A percentile compares a stretch with the other conserved stretches of the same genome.
These are phyloP conservation scores for Aaosphaeria pasadenensis DNA, from an alignment of 2,329 filamentous ascomycete species.

Conservation along the genomic window DNA sequence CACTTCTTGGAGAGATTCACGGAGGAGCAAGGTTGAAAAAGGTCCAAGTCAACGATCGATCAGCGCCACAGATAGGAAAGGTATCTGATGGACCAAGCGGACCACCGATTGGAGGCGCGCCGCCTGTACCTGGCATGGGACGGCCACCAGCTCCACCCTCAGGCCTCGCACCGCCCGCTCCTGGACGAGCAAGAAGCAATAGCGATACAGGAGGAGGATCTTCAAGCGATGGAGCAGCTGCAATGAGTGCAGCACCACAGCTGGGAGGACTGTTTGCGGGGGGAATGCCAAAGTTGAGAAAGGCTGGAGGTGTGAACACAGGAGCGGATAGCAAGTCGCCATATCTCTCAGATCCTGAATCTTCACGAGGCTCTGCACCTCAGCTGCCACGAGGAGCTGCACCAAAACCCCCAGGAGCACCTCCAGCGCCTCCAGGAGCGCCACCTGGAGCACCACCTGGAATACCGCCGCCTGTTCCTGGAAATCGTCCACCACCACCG, in stretches of 20 bases:
- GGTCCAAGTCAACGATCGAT: slow-evolving; percentile 84
- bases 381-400: slow-evolving; percentile 54
- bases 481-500: slow-evolving; percentile 16
- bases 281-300: slow-evolving; percentile 93
- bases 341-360: slow-evolving; percentile 79
- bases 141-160: slow-evolving; percentile 51
- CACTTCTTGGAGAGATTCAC: slow-evolving; percentile 80
- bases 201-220: slow-evolving; percentile 62
- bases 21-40: slow-evolving; percentile 82
- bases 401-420: slow-evolving; percentile 46
- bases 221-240: slow-evolving; percentile 28
- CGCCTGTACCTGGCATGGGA: slow-evolving; percentile 68
- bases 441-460: slow-evolving; percentile 49
- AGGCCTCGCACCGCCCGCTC: slow-evolving; percentile 69
- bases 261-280: slow-evolving; percentile 85
- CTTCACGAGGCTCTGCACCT: slow-evolving; percentile 49
- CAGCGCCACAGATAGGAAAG: slow-evolving; percentile 68
- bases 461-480: slow-evolving; percentile 54
- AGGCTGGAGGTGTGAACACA: slow-evolving; percentile 65
- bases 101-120: slow-evolving; percentile 69
- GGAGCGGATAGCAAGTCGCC: slow-evolving; percentile 65
- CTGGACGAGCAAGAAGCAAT: slow-evolving; percentile 71
- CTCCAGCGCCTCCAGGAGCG: slow-evolving; percentile 47
- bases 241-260: slow-evolving; percentile 59
- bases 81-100: slow-evolving; percentile 55